Evolutionary conservation across 1,139 yeast species (phyloP), one percentile per base, ranked within the genome.

Genomic region (Pichia norvegensis): DNA sequence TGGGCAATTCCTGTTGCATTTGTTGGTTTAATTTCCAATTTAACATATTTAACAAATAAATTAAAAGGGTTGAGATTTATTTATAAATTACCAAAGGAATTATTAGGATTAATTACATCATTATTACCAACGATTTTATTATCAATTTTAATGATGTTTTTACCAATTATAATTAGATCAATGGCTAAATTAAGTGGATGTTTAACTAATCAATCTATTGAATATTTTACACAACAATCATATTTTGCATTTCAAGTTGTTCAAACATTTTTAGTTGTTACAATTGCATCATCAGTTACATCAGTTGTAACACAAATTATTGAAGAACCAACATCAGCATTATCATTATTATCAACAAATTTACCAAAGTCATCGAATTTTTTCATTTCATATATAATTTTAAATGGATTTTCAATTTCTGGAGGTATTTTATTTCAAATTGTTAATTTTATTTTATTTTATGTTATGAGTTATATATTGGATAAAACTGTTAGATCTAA

Each of bases 361-460:
- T 66, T 86, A 40, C 95, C 95, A 0, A 84, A 82, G 57, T 81
- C 94, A 21, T 84, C 95, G 1, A 84, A 82, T 44, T 86, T 86
- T 57, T 86, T 85, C 65, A 80, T 81, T 58, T 84, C 88, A 4
- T 84, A 79, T 55, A 69, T 85, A 31, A 69, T 86, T 1, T 67
- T 86, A 37, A 79, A 85, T 61, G 92, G 95, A 0, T 67, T 86
- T 50, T 73, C 88, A 1, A 76, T 81, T 53, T 77, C 83, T 54
- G 95, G 95, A 0, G 78, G 75, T 48, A 65, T 92, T 76, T 67
- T 48, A 29, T 48, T 48, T 33, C 51, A 48, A 40, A 40, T 48
- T 33, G 51, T 46, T 25, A 79, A 78, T 52, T 70, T 85, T 42
- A 58, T 85, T 27, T 76, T 82, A 56, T 66, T 78, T 16, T 73